Evolutionary conservation across 75 land plant species (phyloP).

Genomic region (Ceratopteris richardii): DNA sequence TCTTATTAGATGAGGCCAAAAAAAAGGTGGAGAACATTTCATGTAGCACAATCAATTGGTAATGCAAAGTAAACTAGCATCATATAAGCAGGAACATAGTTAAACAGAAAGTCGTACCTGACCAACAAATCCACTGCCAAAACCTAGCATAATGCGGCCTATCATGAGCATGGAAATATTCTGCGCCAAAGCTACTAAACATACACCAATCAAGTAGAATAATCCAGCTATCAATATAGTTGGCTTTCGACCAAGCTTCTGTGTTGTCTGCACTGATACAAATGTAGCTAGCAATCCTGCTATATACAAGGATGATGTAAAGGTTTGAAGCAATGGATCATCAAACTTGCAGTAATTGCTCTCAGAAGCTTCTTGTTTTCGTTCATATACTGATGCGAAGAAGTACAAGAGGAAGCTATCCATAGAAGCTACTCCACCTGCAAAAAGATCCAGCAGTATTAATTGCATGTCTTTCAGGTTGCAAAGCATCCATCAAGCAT

Average conservation of each 20-base stretch:
- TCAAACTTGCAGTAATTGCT: conserved; percentile 40
- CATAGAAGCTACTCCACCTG: conserved; percentile 47
- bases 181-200: conserved; percentile 23
- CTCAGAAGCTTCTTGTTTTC: conserved; percentile 7
- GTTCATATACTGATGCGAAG: conserved; percentile 22
- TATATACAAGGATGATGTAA: conserved; percentile 45
- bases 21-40: no score
- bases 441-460: no score
- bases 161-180: conserved; percentile 37
- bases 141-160: conserved; percentile 41
- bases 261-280: conserved; percentile 25
- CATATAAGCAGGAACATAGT: no score
- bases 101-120: conserved; percentile 19
- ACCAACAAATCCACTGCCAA: conserved; percentile 33
- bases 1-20: no score
- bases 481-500: no score
- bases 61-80: no score
- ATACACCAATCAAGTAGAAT: conserved; percentile 23
- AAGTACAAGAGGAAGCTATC: conserved; percentile 24
- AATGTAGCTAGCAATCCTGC: conserved; percentile 38
- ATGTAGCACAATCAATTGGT: no score
- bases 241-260: conserved; percentile 21
- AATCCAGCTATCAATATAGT: conserved; percentile 24
- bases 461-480: no score
- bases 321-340: conserved; percentile 25